Conservation (phyloP, 306 rosid species). For the Cercis canadensis region DNA sequence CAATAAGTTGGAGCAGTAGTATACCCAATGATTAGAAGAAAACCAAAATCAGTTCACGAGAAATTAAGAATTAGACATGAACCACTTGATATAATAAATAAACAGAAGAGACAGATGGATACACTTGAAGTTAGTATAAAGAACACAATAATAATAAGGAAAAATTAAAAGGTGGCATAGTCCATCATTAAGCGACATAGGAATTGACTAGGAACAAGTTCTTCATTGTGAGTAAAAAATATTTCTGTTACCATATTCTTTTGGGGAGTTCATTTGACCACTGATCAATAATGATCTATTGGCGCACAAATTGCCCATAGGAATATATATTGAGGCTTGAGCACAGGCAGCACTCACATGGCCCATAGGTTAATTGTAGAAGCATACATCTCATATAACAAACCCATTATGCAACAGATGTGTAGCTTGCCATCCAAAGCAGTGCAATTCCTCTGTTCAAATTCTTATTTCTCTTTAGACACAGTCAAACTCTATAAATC, state of each 20-base stretch:
- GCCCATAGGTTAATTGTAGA: slow-evolving; percentile 44
- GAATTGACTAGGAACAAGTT: slow-evolving; percentile 28
- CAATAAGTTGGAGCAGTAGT: background rate
- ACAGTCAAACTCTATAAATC: slow-evolving; percentile 51
- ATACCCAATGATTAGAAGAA: background rate
- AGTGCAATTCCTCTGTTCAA: slow-evolving; percentile 48
- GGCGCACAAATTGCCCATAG: slow-evolving; percentile 49
- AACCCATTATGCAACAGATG: slow-evolving; percentile 52
- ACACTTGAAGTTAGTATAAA: background rate
- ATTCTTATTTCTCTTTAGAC: slow-evolving; percentile 52
- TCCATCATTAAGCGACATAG: slow-evolving; percentile 21
- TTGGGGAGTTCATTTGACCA: slow-evolving; percentile 43
- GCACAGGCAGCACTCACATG: slow-evolving; percentile 55
- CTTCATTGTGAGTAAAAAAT: slow-evolving; percentile 41
- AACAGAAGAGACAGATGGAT: background rate
- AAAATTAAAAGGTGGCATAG: background rate
- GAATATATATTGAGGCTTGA: slow-evolving; percentile 40
- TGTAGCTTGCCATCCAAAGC: slow-evolving; percentile 52
- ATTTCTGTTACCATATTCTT: slow-evolving; percentile 43
- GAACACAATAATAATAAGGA: background rate
- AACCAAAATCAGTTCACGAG: background rate
- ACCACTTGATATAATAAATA: background rate
- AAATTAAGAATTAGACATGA: background rate
- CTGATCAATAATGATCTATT: slow-evolving; percentile 37
- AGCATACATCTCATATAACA: slow-evolving; percentile 55